phyloP scores from a whole-genome alignment of 805 yeast species.

The Metschnikowia peoriensis region DNA sequence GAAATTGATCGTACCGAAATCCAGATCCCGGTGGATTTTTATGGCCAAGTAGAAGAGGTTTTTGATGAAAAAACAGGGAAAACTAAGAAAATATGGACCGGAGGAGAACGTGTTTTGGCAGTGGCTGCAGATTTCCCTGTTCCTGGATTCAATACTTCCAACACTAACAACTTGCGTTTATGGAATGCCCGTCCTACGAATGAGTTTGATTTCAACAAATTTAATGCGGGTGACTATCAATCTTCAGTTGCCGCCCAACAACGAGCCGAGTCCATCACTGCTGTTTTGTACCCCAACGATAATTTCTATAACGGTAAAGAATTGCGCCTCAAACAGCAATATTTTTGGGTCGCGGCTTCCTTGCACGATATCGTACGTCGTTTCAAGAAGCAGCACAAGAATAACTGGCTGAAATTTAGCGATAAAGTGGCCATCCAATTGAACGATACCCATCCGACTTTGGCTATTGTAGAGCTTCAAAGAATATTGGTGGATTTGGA shows the following conservation, averaged over 20 bases:
- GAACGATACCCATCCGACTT: slow-evolving; percentile 92
- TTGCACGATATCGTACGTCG: slow-evolving; percentile 88
- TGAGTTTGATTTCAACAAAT: slow-evolving; percentile 87
- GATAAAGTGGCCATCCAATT: slow-evolving; percentile 88
- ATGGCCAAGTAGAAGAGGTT: slow-evolving; percentile 70
- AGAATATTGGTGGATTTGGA: slow-evolving; percentile 84
- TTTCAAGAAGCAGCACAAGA: slow-evolving; percentile 68
- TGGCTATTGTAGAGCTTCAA: slow-evolving; percentile 87
- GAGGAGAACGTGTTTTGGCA: slow-evolving; percentile 87
- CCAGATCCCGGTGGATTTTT: slow-evolving; percentile 85
- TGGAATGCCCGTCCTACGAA: slow-evolving; percentile 90
- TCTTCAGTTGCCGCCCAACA: slow-evolving; percentile 83
- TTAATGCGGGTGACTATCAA: slow-evolving; percentile 87
- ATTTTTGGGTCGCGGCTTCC: slow-evolving; percentile 96
- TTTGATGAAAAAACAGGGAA: slow-evolving; percentile 54
- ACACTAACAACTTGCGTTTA: slow-evolving; percentile 83
- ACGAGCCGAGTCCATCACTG: slow-evolving; percentile 86
- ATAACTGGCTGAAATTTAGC: slow-evolving; percentile 80
- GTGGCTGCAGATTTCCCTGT: slow-evolving; percentile 90
- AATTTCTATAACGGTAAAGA: slow-evolving; percentile 90
- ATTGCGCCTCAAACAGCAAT: slow-evolving; percentile 89
- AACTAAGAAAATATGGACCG: slow-evolving; percentile 69
- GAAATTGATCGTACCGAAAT: slow-evolving; percentile 85
- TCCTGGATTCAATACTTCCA: slow-evolving; percentile 81
- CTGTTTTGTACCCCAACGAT: slow-evolving; percentile 92